Conservation (phyloP, 2,329 filamentous ascomycete species). For the Malbranchea zuffiana region DNA sequence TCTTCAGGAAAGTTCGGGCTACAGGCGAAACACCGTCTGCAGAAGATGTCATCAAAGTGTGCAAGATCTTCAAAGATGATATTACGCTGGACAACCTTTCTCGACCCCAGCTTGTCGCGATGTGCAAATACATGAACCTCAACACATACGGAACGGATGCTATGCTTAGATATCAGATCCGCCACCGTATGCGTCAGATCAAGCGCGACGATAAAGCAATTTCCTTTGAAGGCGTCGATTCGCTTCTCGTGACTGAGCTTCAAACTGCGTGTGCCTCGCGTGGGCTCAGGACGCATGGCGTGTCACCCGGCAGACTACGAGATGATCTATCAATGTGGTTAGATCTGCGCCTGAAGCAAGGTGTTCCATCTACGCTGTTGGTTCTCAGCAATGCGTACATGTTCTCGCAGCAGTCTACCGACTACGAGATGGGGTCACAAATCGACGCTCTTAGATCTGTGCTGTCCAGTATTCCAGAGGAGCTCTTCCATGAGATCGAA, state of each 20-base stretch:
- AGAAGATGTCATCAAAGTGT: slow-evolving; percentile 94
- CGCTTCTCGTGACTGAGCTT: slow-evolving; percentile 82
- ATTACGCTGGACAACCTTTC: slow-evolving; percentile 94
- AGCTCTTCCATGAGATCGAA: slow-evolving; percentile 98
- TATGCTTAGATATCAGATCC: slow-evolving; percentile 93
- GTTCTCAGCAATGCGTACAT: slow-evolving; percentile 97
- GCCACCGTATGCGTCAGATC: slow-evolving; percentile 97
- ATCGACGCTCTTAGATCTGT: slow-evolving; percentile 89
- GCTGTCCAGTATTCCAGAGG: slow-evolving; percentile 87
- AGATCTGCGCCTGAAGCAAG: slow-evolving; percentile 81
- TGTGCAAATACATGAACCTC: slow-evolving; percentile 97
- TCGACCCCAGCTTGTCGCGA: slow-evolving; percentile 86
- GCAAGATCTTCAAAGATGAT: slow-evolving; percentile 98
- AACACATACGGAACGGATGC: slow-evolving; percentile 95
- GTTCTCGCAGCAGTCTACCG: slow-evolving; percentile 68
- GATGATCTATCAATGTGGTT: slow-evolving; percentile 91
- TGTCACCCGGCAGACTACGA: slow-evolving; percentile 76
- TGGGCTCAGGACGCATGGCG: slow-evolving; percentile 82
- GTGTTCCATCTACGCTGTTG: slow-evolving; percentile 89
- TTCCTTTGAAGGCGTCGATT: slow-evolving; percentile 84
- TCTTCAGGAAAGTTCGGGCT: slow-evolving; percentile 90
- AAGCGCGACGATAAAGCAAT: slow-evolving; percentile 96
- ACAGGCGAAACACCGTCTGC: slow-evolving; percentile 82
- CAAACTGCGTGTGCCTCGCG: slow-evolving; percentile 86
- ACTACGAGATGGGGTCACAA: slow-evolving; percentile 72